These are phyloP conservation scores for Holtermanniella nyarrowii DNA, from an alignment of 768 basidiomycete species.

Conservation along the genomic window DNA sequence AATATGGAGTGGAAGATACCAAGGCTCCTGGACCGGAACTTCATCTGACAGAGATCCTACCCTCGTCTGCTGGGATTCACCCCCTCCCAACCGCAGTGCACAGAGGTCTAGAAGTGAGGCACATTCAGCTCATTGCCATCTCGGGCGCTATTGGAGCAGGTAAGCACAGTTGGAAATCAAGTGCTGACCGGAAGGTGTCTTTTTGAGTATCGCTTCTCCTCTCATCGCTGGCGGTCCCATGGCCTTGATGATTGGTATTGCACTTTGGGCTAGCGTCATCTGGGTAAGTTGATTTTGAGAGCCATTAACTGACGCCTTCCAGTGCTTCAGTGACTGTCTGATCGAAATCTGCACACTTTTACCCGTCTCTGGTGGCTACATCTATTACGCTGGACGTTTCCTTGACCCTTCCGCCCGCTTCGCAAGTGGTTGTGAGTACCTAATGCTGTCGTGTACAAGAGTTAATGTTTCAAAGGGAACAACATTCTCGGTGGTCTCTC, in stretches of 20 bases:
- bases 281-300: neutral
- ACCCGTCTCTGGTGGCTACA: constrained; percentile 19
- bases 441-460: neutral
- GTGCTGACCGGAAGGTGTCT: too few relatives aligned
- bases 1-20: too few relatives aligned
- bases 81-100: too few relatives aligned
- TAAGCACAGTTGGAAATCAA: too few relatives aligned
- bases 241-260: constrained; percentile 17
- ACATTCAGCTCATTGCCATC: constrained; percentile 28
- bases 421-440: constrained; percentile 19
- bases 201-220: constrained; percentile 16
- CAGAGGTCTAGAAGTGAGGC: constrained; percentile 21
- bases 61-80: too few relatives aligned
- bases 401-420: constrained; percentile 16
- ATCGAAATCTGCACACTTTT: constrained; percentile 19
- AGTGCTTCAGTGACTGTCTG: constrained; percentile 12
- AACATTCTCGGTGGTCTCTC: constrained; percentile 16
- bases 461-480: neutral
- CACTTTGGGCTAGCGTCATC: constrained; percentile 11
- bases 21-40: too few relatives aligned
- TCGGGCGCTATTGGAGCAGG: constrained; percentile 23
- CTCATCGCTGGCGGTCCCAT: constrained; percentile 17
- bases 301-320: neutral
- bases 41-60: too few relatives aligned
- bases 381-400: constrained; percentile 15